Percentiles rank a stretch among this genome's conserved stretches.
Evolutionary conservation across 164 flowering plant species (phyloP).

Genomic region (Vitis labrusca): DNA sequence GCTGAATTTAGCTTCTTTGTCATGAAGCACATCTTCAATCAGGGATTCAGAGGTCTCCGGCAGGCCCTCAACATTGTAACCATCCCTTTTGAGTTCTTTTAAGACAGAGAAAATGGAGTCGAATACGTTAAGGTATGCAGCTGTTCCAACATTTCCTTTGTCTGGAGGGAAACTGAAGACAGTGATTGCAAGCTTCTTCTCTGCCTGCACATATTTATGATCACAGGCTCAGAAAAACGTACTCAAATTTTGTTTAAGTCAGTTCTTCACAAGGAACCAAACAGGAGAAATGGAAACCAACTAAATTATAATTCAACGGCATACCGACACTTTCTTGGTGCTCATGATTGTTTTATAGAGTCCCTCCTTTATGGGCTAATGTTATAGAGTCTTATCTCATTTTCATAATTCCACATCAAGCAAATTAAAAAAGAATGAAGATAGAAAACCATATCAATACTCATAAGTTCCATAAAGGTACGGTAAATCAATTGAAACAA

Average conservation of each 20-base stretch:
- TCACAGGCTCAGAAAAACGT: constrained; percentile 2
- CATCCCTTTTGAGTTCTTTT: constrained; percentile 78
- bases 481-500: too few relatives aligned
- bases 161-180: constrained; percentile 99
- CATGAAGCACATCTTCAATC: constrained; percentile 88
- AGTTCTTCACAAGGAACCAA: too few relatives aligned
- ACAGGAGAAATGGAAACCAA: too few relatives aligned
- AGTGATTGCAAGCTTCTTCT: constrained; percentile 92
- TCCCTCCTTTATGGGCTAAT: too few relatives aligned
- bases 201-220: constrained; percentile 49
- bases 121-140: constrained; percentile 98
- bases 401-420: too few relatives aligned
- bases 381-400: too few relatives aligned
- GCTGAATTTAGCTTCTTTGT: constrained; percentile 97
- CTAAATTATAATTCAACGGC: too few relatives aligned
- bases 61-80: constrained; percentile 85
- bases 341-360: too few relatives aligned
- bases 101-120: constrained; percentile 87
- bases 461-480: too few relatives aligned
- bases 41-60: constrained; percentile 83
- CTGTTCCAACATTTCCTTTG: constrained; percentile 98
- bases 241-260: background rate
- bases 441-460: background rate
- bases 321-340: too few relatives aligned
- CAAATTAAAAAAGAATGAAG: background rate